These are phyloP conservation scores for Ceratocystis variospora DNA, from an alignment of 2,329 filamentous ascomycete species.

Conservation along the genomic window DNA sequence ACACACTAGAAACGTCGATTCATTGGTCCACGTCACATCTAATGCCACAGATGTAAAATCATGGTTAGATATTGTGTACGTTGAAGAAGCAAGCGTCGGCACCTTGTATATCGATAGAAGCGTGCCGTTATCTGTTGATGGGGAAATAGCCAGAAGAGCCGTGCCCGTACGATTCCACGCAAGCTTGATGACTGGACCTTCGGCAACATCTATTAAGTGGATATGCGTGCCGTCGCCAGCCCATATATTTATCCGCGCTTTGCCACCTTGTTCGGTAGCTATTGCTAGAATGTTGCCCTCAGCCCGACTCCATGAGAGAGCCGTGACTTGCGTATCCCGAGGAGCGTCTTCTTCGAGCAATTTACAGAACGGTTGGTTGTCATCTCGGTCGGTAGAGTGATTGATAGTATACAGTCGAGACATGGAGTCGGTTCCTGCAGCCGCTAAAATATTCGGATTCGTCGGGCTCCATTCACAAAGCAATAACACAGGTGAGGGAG, in stretches of 20 bases:
- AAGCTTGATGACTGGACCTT: constrained; percentile 48
- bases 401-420: constrained; percentile 54
- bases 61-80: constrained; percentile 35
- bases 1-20: constrained; percentile 44
- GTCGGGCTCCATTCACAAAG: constrained; percentile 56
- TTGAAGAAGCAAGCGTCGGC: constrained; percentile 30
- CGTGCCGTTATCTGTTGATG: constrained; percentile 32
- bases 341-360: constrained; percentile 42
- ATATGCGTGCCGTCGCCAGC: constrained; percentile 38
- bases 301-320: constrained; percentile 44
- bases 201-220: constrained; percentile 42
- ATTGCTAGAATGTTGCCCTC: constrained; percentile 44
- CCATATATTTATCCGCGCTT: constrained; percentile 43
- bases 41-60: constrained; percentile 38
- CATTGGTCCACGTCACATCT: constrained; percentile 47
- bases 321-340: constrained; percentile 40
- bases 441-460: constrained; percentile 51
- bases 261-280: constrained; percentile 40
- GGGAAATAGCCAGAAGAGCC: constrained; percentile 42
- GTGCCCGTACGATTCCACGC: constrained; percentile 45
- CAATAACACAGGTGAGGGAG: constrained; percentile 45
- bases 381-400: constrained; percentile 32
- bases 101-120: constrained; percentile 16
- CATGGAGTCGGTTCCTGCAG: constrained; percentile 56
- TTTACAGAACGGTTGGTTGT: constrained; percentile 31